Conservation (phyloP, 306 rosid species). For the Erythrophleum fordii region DNA sequence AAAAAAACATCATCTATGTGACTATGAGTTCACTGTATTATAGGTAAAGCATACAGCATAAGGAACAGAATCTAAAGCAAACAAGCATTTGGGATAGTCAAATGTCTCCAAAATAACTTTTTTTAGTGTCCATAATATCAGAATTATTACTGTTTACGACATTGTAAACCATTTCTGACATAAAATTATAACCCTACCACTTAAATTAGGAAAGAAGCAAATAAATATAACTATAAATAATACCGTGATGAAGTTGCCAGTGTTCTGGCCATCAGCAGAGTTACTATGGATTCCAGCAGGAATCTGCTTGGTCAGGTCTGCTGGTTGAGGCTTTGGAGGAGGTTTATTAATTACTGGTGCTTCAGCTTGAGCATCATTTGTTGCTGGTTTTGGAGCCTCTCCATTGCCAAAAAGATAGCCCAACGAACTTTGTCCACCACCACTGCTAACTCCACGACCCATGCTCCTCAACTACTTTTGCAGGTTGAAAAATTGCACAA, state of each 20-base stretch:
- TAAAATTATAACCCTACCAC: conserved; percentile 1
- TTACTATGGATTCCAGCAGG: conserved; percentile 96
- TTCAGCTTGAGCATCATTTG: conserved; percentile 57
- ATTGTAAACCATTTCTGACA: neutral
- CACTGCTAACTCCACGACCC: conserved; percentile 99
- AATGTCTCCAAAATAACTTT: conserved; percentile 22
- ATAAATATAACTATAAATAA: conserved; percentile 13
- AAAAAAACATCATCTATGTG: neutral
- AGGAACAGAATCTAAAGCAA: neutral
- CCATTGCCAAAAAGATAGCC: conserved; percentile 97
- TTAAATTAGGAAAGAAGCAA: conserved; percentile 21
- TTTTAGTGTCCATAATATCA: neutral
- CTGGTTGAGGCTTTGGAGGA: conserved; percentile 64
- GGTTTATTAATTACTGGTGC: conserved; percentile 55
- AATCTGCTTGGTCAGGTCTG: conserved; percentile 68
- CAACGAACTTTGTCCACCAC: conserved; percentile 98
- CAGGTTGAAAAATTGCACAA: conserved; percentile 24
- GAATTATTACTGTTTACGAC: conserved; percentile 10
- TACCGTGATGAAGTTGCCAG: conserved; percentile 98
- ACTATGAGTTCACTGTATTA: neutral
- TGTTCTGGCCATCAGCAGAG: conserved; percentile 93
- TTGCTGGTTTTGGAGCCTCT: conserved; percentile 78
- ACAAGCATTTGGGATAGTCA: conserved; percentile 8
- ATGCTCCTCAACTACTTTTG: conserved; percentile 54
- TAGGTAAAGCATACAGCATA: neutral